Evolutionary conservation across 2,329 filamentous ascomycete species (phyloP).

Genomic region (Talaromyces sp.): DNA sequence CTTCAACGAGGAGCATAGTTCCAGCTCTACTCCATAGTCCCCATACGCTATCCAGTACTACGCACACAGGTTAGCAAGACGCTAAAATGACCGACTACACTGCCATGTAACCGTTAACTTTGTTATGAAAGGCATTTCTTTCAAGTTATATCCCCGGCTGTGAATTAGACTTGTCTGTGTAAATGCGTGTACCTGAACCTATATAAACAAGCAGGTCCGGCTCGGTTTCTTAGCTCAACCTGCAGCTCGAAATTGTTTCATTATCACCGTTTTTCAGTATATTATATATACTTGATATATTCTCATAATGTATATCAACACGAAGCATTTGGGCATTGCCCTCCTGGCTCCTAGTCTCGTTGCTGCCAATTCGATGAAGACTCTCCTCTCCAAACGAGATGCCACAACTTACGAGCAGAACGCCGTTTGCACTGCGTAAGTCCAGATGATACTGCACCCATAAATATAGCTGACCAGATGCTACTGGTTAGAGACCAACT

Average conservation of each 20-base stretch:
- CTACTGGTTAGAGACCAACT: constrained; percentile 9
- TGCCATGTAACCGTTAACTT: constrained; percentile 1
- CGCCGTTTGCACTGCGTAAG: constrained; percentile 15
- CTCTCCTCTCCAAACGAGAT: constrained; percentile 13
- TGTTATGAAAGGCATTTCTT: background rate
- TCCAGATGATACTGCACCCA: background rate
- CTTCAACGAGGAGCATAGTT: background rate
- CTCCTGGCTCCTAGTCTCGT: constrained; percentile 9
- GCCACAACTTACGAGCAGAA: constrained; percentile 13
- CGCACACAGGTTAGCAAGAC: background rate
- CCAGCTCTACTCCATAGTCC: background rate
- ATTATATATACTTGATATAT: background rate
- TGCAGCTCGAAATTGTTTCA: too few species aligned
- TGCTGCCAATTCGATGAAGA: constrained; percentile 8
- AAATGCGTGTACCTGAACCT: background rate
- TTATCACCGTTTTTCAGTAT: background rate
- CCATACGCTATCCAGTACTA: background rate
- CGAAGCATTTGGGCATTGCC: constrained; percentile 14
- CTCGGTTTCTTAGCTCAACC: background rate
- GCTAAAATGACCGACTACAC: background rate
- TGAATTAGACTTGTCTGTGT: background rate
- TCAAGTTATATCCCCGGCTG: background rate
- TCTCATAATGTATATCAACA: constrained; percentile 2
- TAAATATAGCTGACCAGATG: background rate
- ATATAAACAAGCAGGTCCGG: background rate